A percentile compares a stretch with the other conserved stretches of the same genome.
Conservation (phyloP, 2,329 filamentous ascomycete genomes). For the Aureobasidium sp. region DNA sequence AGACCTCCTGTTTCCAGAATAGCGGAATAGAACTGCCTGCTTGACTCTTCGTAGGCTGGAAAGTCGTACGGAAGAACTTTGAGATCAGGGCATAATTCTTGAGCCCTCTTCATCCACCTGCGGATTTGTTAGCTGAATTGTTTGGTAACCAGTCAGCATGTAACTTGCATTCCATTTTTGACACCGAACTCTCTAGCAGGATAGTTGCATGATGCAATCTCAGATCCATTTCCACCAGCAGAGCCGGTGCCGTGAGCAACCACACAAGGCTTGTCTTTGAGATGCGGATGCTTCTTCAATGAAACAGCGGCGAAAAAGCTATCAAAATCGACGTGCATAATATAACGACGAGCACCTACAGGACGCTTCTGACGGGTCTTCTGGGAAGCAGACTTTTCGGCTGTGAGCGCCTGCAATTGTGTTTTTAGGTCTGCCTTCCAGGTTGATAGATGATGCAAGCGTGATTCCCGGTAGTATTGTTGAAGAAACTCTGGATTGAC, state of each 20-base stretch:
- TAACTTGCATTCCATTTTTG: constrained; percentile 75
- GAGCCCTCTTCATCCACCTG: constrained; percentile 82
- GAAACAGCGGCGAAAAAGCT: constrained; percentile 97
- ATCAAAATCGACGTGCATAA: constrained; percentile 96
- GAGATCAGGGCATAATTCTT: constrained; percentile 73
- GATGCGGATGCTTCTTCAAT: constrained; percentile 66
- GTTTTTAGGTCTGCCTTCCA: constrained; percentile 96
- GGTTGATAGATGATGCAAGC: constrained; percentile 86
- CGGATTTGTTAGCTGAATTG: not conserved
- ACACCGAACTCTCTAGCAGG: constrained; percentile 76
- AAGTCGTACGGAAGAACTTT: constrained; percentile 96
- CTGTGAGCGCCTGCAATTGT: constrained; percentile 70
- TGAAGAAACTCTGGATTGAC: constrained; percentile 89
- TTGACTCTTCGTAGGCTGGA: constrained; percentile 86
- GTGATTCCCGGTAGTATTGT: constrained; percentile 91
- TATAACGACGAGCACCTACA: constrained; percentile 63
- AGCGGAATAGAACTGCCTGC: constrained; percentile 75
- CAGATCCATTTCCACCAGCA: constrained; percentile 50
- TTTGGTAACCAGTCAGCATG: not conserved
- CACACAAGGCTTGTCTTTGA: constrained; percentile 68
- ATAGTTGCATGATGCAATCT: constrained; percentile 98
- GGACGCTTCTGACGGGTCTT: constrained; percentile 45
- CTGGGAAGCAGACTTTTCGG: constrained; percentile 53
- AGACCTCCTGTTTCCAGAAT: constrained; percentile 71
- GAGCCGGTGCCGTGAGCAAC: constrained; percentile 80